Base-by-base conservation (phyloP, 2,329 filamentous ascomycete species). In the Cercospora sp. region DNA sequence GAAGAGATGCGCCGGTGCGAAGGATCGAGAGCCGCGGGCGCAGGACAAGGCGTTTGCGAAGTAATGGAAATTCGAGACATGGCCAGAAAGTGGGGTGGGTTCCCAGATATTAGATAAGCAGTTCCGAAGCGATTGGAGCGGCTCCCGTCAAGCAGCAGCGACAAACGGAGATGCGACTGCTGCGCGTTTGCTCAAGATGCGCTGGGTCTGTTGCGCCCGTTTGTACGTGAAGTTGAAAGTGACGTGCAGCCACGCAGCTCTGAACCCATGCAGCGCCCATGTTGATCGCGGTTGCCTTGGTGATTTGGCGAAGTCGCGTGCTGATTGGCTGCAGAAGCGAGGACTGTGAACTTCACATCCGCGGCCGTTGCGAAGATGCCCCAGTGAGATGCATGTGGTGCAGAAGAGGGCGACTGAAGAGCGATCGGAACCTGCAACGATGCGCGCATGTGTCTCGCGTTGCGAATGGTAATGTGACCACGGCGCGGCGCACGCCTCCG, bases 21-120 rank as follows among this genome's bases (percentile, higher is more conserved):
- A 58, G 66, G 62, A 67, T 68, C 55, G 26, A 69, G 66, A 26
- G 61, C 61, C 61, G 67, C 68, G 45, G 72, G 74, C 66, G 71
- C 70, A 37, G 75, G 74, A 68, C 75, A 77, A 18, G 75, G 75
- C 58, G 75, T 77, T 62, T 68, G 63, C 18, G 72, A 58, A 24
- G 55, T 58, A 9, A 18, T 58, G 55, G 55, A 74, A 65, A 66
- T 67, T 40, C 72, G 70, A 37, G 66, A 60, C 63, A 65, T 65
- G 63, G 55, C 55, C 16, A 16, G 28, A 53, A 28, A 28, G 49
- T 28, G 49, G 24, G 21, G 49, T 28, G 49, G 24, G 49, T 24
- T 53, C 10, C 10, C 49, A 24, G 49, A 16, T 26, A 53, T 53
- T 58, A 58, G 55, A 32, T 58, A 37, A 58, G 43, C 43, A 49